A percentile compares a stretch with the other conserved stretches of the same genome.
phyloP scores from a whole-genome alignment of 2,329 filamentous ascomycete species.

The Emmonsiellopsis sp. region DNA sequence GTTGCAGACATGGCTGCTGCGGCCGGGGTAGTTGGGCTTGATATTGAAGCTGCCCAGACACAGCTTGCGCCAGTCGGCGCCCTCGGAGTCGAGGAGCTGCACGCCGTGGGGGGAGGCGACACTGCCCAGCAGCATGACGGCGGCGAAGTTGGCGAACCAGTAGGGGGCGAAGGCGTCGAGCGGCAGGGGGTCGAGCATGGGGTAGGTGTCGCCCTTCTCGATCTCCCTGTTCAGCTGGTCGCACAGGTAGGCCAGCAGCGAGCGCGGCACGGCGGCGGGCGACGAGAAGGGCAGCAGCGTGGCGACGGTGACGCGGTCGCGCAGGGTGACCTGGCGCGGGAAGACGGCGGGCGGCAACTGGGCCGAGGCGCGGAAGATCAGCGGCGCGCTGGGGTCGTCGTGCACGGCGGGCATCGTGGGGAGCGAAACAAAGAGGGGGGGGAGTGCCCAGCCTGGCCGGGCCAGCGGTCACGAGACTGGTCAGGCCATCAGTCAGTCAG shows the following conservation, averaged over 20 bases:
- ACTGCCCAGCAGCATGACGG: constrained; percentile 75
- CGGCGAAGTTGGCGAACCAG: constrained; percentile 87
- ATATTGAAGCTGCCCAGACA: constrained; percentile 89
- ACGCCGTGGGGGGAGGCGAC: constrained; percentile 54
- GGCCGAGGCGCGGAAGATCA: constrained; percentile 61
- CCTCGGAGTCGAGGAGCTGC: constrained; percentile 40
- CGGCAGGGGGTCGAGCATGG: constrained; percentile 69
- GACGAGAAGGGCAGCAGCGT: constrained; percentile 76
- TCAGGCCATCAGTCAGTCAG: neutral
- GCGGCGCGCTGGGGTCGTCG: constrained; percentile 63
- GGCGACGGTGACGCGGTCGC: constrained; percentile 73
- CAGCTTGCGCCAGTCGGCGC: constrained; percentile 65
- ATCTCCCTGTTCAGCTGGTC: constrained; percentile 85
- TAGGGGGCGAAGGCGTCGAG: constrained; percentile 68
- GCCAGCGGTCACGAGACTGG: constrained; percentile 13
- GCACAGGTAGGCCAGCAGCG: constrained; percentile 66
- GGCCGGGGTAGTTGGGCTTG: constrained; percentile 85
- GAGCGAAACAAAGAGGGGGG: no score
- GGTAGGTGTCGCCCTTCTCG: constrained; percentile 84
- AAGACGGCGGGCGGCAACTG: constrained; percentile 55
- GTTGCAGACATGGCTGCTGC: constrained; percentile 82
- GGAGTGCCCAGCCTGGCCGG: constrained; percentile 8
- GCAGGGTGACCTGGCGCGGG: constrained; percentile 68
- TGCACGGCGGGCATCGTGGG: constrained; percentile 62
- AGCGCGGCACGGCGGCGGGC: constrained; percentile 63